These are phyloP conservation scores for Pichia gijzeniarum DNA, from an alignment of 805 yeast genomes.

Conservation along the genomic window DNA sequence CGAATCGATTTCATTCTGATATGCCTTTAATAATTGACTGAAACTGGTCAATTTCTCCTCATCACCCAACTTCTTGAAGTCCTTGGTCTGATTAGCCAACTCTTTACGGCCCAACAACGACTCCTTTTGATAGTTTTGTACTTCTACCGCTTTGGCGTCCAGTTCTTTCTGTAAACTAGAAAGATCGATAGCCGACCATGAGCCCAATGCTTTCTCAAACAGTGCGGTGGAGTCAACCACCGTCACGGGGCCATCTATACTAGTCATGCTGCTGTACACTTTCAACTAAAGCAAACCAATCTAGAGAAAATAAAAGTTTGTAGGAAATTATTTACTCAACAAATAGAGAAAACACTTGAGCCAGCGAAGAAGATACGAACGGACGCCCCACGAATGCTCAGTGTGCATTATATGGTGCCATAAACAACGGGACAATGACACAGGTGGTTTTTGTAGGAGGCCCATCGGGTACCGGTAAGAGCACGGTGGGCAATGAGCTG, in stretches of 20 bases:
- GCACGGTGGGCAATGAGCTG: slow-evolving; percentile 61
- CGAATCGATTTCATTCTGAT: slow-evolving; percentile 83
- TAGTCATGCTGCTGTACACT: not conserved
- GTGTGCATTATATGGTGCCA: too few relatives aligned
- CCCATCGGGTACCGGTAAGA: slow-evolving; percentile 94
- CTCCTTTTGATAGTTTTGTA: slow-evolving; percentile 61
- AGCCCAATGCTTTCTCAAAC: slow-evolving; percentile 54
- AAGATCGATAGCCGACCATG: slow-evolving; percentile 72
- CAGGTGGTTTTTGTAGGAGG: slow-evolving; percentile 68
- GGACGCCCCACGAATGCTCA: too few relatives aligned
- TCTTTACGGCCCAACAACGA: slow-evolving; percentile 68
- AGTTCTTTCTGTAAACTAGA: slow-evolving; percentile 63
- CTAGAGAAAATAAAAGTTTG: too few relatives aligned
- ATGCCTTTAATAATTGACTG: slow-evolving; percentile 62
- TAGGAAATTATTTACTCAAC: too few relatives aligned
- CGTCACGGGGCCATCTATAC: slow-evolving; percentile 1
- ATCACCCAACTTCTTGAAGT: slow-evolving; percentile 66
- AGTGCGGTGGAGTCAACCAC: slow-evolving; percentile 4
- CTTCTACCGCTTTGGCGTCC: slow-evolving; percentile 67
- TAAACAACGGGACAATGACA: not conserved
- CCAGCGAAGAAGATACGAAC: too few relatives aligned
- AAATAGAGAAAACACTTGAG: too few relatives aligned
- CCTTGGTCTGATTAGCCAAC: slow-evolving; percentile 79
- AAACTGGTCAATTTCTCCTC: slow-evolving; percentile 59
- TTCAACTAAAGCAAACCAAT: too few relatives aligned